These are phyloP conservation scores for Podaxis mareebaensis DNA, from an alignment of 768 basidiomycete species.

Conservation along the genomic window DNA sequence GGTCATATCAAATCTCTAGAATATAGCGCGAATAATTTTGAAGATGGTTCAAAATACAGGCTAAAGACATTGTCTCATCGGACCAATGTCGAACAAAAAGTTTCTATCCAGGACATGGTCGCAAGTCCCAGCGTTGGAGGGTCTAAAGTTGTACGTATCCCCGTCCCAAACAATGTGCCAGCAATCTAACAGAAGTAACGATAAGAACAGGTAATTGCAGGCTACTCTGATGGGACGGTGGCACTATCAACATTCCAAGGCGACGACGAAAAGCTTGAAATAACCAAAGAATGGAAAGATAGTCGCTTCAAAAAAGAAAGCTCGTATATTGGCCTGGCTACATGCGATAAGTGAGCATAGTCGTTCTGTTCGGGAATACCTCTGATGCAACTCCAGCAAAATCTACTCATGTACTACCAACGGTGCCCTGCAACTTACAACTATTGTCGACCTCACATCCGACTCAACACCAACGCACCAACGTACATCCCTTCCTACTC, in stretches of 20 bases:
- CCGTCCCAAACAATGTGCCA: not conserved
- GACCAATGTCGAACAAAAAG: slow-evolving; percentile 18
- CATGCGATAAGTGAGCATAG: slow-evolving; percentile 46
- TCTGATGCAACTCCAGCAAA: not conserved
- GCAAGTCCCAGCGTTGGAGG: slow-evolving; percentile 26
- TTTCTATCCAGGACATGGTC: slow-evolving; percentile 34
- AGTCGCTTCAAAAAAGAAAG: slow-evolving; percentile 52
- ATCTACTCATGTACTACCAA: slow-evolving; percentile 66
- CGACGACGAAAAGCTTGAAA: slow-evolving; percentile 37
- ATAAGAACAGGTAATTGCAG: slow-evolving; percentile 67
- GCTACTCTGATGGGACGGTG: slow-evolving; percentile 59
- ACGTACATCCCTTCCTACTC: slow-evolving; percentile 54
- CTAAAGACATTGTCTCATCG: slow-evolving; percentile 32
- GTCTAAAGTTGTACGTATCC: slow-evolving; percentile 39
- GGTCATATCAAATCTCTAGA: slow-evolving; percentile 69
- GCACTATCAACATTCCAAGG: slow-evolving; percentile 43
- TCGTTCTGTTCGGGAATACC: slow-evolving; percentile 8
- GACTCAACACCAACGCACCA: slow-evolving; percentile 17
- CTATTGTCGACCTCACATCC: slow-evolving; percentile 20
- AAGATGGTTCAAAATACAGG: slow-evolving; percentile 33
- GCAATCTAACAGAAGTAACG: slow-evolving; percentile 18
- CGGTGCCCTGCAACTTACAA: slow-evolving; percentile 63
- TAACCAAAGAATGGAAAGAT: slow-evolving; percentile 62
- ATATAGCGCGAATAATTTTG: slow-evolving; percentile 33
- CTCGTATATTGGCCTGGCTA: slow-evolving; percentile 61